A percentile compares a stretch with the other conserved stretches of the same genome.
Evolutionary conservation across 1,284 basidiomycete species (phyloP).

Genomic region (Exobasidium cylindrosporum): DNA sequence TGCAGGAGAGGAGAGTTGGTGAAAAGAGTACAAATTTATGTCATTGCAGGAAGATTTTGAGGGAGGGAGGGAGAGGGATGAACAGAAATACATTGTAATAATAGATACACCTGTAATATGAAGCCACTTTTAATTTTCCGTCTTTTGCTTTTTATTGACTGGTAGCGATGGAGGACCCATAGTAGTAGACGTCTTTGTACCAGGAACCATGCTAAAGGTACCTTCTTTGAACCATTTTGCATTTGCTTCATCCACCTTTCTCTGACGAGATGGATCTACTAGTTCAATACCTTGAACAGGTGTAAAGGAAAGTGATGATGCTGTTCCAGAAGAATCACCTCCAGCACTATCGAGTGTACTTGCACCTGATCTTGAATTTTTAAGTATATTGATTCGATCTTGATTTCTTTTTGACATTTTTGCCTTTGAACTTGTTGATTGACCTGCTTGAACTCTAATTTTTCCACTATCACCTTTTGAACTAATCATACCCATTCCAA

Average conservation of each 20-base stretch:
- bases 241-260: constrained; percentile 53
- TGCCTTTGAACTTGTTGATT: constrained; percentile 77
- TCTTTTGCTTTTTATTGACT: constrained; percentile 10
- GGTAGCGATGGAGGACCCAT: neutral
- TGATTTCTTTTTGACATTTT: constrained; percentile 97
- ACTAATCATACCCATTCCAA: constrained; percentile 89
- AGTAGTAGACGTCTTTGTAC: neutral
- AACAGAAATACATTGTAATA: neutral
- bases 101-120: neutral
- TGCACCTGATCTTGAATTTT: constrained; percentile 72
- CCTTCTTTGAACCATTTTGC: constrained; percentile 54
- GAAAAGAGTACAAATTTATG: neutral
- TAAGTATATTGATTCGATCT: constrained; percentile 62
- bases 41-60: neutral
- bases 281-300: constrained; percentile 74
- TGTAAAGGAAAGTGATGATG: constrained; percentile 88
- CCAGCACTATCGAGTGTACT: constrained; percentile 9
- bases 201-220: neutral
- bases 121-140: neutral
- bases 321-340: constrained; percentile 70
- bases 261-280: constrained; percentile 54
- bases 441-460: constrained; percentile 78
- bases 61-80: no score
- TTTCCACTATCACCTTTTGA: constrained; percentile 66
- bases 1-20: constrained; percentile 1